Base-by-base conservation (phyloP, 768 basidiomycete species). In the Russula vinacea region DNA sequence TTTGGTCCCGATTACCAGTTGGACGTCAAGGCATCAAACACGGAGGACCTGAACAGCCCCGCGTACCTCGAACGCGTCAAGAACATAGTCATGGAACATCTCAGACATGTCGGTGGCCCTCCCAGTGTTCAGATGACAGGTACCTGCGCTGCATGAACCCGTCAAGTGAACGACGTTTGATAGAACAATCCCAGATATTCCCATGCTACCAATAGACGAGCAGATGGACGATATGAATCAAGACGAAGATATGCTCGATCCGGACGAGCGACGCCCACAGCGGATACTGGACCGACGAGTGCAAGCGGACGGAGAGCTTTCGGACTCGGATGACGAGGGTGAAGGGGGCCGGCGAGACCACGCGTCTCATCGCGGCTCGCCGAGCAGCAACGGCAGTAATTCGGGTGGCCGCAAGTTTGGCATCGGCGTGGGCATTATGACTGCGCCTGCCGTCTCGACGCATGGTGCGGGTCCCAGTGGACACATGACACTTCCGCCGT, bases 241-340 rank as follows among this genome's bases (percentile, higher is more conserved):
- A 71, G 90, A 96, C 47, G 93, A 95, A 70, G 93, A 96, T 69
- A 77, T 90, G 69, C 84, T 88, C 52, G 81, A 89, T 56, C 80
- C 87, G 17, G 85, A 99, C 71, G 83, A 83, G 13, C 84, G 95
- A 56, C 82, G 90, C 68, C 86, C 89, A 26, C 84, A 83, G 69
- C 83, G 88, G 17, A 75, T 93, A 10, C 83, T 94, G 39, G 96
- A 99, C 73, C 83, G 86, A 26, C 81, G 87, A 26, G 81, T 89
- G 65, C 94, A 94, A 73, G 84, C 83, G 5, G 93, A 96, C 45
- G 90, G 89, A 24, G 92, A 95, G 71, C 81, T 97, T 14, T 97
- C 94, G 8, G 97, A 99, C 74, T 98, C 97, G 1, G 97, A 99
- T 68, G 97, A 99, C 73, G 97, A 99, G 76, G 95, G 93, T 19